Conservation (phyloP, 306 rosid species). For the Quercus gilva region DNA sequence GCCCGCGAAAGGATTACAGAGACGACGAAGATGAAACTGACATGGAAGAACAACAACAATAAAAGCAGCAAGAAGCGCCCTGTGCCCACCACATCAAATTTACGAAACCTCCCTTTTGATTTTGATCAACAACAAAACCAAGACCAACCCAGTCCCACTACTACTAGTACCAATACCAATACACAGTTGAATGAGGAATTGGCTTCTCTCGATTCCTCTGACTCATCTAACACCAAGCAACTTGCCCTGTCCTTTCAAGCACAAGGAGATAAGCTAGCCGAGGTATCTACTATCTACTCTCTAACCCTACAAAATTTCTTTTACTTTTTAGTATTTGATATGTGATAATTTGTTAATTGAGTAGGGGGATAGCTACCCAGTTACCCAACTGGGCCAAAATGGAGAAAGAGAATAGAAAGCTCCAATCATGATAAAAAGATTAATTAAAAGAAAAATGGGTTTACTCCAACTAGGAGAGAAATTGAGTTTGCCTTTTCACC, state of each 20-base stretch:
- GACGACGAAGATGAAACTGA: slow-evolving; percentile 37
- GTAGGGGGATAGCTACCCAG: not conserved
- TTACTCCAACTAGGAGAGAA: not conserved
- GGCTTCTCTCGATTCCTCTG: slow-evolving; percentile 2
- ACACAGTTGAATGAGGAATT: not conserved
- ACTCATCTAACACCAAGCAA: slow-evolving; percentile 12
- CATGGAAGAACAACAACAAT: slow-evolving; percentile 33
- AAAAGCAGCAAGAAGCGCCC: slow-evolving; percentile 33
- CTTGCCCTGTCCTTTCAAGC: slow-evolving; percentile 41
- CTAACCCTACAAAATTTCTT: not conserved
- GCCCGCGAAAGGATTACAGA: not conserved
- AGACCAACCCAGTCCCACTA: not conserved
- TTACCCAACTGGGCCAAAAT: not conserved
- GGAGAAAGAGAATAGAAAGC: not conserved
- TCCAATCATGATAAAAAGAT: not conserved
- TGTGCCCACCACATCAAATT: slow-evolving; percentile 26
- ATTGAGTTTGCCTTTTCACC: not conserved
- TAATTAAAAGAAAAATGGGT: not conserved
- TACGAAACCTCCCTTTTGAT: slow-evolving; percentile 41
- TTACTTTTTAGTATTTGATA: not conserved
- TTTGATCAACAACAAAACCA: slow-evolving; percentile 26
- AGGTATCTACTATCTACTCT: slow-evolving; percentile 13
- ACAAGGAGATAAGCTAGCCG: slow-evolving; percentile 47
- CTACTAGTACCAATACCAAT: not conserved
- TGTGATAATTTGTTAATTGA: not conserved